phyloP scores from a whole-genome alignment of 225 moss, liverwort and hornwort genomes.

The Physcomitrium patens region DNA sequence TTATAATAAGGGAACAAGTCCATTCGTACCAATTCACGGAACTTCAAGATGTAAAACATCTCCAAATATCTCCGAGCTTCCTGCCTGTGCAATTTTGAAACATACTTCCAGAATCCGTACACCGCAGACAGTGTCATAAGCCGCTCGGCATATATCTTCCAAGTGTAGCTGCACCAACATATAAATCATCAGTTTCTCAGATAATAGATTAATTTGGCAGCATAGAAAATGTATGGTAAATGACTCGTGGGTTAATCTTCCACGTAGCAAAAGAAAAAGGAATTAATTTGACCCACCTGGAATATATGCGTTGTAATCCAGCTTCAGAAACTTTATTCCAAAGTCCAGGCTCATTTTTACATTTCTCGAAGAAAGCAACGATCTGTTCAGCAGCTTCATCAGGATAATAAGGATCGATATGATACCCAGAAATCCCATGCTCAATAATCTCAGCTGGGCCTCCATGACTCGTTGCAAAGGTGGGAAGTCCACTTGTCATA shows the following conservation, averaged over 20 bases:
- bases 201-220: neutral
- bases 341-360: conserved; percentile 38
- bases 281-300: conserved; percentile 40
- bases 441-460: conserved; percentile 88
- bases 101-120: conserved; percentile 79
- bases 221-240: neutral
- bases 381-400: conserved; percentile 46
- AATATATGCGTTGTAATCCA: conserved; percentile 69
- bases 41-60: conserved; percentile 82
- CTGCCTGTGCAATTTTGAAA: conserved; percentile 61
- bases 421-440: conserved; percentile 71
- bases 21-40: conserved; percentile 56
- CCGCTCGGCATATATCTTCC: conserved; percentile 66
- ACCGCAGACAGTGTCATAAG: conserved; percentile 69
- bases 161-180: conserved; percentile 57
- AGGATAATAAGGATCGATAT: conserved; percentile 86
- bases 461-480: conserved; percentile 79
- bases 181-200: neutral
- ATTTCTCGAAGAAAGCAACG: conserved; percentile 67
- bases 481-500: conserved; percentile 86
- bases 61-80: conserved; percentile 72
- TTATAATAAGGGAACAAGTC: neutral
- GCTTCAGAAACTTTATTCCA: conserved; percentile 70
- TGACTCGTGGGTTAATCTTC: neutral
- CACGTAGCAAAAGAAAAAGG: neutral